Evolutionary conservation across 441 rosid species (phyloP), one percentile per base, ranked within the genome.

Genomic region (Adansonia grandidieri): DNA sequence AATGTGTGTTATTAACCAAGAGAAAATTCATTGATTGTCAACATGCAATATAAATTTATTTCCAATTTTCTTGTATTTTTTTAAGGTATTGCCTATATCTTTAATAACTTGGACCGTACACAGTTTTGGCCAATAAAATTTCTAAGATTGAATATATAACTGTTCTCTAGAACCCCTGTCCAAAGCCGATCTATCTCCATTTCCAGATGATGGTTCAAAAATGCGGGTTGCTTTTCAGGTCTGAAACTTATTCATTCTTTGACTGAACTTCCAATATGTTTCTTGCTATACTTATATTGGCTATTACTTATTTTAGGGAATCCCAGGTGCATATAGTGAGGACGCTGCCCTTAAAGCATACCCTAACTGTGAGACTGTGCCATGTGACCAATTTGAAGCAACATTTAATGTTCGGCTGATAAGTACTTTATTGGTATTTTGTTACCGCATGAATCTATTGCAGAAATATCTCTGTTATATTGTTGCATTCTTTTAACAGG

Each of bases 291-390:
- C 64, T 80, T 71, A 53, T 53, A 57, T 71, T 74, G 80, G 44
- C 76, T 58, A 51, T 79, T 81, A 71, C 47, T 58, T 0, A 69
- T 75, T 85, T 67, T 81, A 96, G 99, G 98, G 99, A 17, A 83
- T 91, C 78, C 88, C 96, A 5, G 99, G 99, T 81, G 96, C 97
- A 50, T 94, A 93, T 80, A 89, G 97, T 40, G 99, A 96, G 91
- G 89, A 90, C 80, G 99, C 99, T 10, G 98, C 98, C 44, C 83
- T 87, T 74, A 87, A 92, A 86, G 97, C 90, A 56, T 94, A 91
- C 79, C 98, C 99, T 58, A 88, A 89, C 45, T 91, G 97, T 80
- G 97, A 94, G 82, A 90, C 99, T 2, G 93, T 96, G 54, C 98
- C 99, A 9, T 93, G 99, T 71, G 98, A 94, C 17, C 86, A 93